A percentile compares a stretch with the other conserved stretches of the same genome.
These are phyloP conservation scores for Strobilomyces dryophilus DNA, from an alignment of 768 basidiomycete genomes.

Conservation along the genomic window DNA sequence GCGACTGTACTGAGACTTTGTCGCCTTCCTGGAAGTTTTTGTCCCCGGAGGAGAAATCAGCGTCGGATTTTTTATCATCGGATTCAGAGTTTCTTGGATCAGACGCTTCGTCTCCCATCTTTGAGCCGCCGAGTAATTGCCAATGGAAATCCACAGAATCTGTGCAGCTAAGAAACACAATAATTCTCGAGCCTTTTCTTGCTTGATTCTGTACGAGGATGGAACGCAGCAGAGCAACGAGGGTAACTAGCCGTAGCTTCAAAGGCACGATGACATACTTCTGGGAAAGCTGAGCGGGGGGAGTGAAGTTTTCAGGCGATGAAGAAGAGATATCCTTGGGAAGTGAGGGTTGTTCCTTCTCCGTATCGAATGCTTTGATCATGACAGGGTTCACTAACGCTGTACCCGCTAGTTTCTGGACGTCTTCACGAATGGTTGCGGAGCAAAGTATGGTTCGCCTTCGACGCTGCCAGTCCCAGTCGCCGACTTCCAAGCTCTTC, in stretches of 20 bases:
- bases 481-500: constrained; percentile 68
- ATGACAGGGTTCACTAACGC: constrained; percentile 76
- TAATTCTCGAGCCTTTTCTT: constrained; percentile 63
- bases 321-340: constrained; percentile 15
- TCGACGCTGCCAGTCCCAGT: constrained; percentile 77
- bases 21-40: constrained; percentile 26
- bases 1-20: constrained; percentile 55
- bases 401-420: constrained; percentile 87
- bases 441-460: constrained; percentile 92
- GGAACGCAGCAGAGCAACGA: constrained; percentile 80
- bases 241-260: constrained; percentile 89
- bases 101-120: constrained; percentile 49
- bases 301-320: constrained; percentile 68
- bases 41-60: constrained; percentile 24
- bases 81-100: constrained; percentile 22
- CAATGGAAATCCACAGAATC: constrained; percentile 99
- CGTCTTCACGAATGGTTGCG: constrained; percentile 93
- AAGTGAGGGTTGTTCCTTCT: constrained; percentile 22
- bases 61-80: constrained; percentile 25
- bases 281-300: constrained; percentile 90
- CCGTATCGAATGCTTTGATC: constrained; percentile 67
- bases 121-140: constrained; percentile 69
- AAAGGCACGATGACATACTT: constrained; percentile 88
- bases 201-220: constrained; percentile 61
- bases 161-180: constrained; percentile 95